Base-by-base conservation (phyloP, 805 yeast genomes). In the Peterozyma xylosa region DNA sequence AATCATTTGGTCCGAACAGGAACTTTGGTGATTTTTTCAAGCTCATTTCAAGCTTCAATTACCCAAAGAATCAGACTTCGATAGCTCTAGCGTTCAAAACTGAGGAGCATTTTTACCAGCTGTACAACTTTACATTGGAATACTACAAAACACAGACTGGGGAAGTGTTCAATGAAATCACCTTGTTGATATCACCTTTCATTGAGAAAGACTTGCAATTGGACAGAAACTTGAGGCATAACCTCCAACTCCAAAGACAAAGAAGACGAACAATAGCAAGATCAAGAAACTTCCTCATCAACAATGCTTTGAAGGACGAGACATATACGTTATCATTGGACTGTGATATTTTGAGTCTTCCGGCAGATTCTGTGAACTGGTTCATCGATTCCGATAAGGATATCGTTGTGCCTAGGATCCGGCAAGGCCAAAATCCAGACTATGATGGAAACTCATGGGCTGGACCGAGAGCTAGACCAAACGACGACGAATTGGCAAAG, bases 371-470 rank as follows among this genome's bases (percentile, higher is more conserved):
- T 45, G 38, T 64, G 9, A 36, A 37, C 10, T 43, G 46, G 1
- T 64, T 64, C 36, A 36, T 55, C 6, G 39, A 45, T 1, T 48
- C 58, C 13, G 53, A 39, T 1, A 54, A 53, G 27, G 69, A 65
- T 40, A 57, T 65, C 13, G 43, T 58, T 5, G 63, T 57, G 2
- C 67, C 66, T 5, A 43, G 67, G 32, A 49, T 64, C 3, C 42
- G 43, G 11, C 51, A 55, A 29, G 64, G 60, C 9, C 48, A 41
- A 5, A 46, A 48, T 14, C 49, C 38, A 30, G 66, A 65, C 39
- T 65, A 64, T 47, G 70, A 65, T 47, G 53, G 52, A 45, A 64
- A 64, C 47, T 54, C 68, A 3, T 64, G 70, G 70, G 50, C 46
- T 5, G 68, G 70, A 4, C 35, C 37, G 14, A 53, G 70, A 43